Evolutionary conservation across 176 grass and related monocot genomes (phyloP).

Genomic region (Alopecurus myosuroides): DNA sequence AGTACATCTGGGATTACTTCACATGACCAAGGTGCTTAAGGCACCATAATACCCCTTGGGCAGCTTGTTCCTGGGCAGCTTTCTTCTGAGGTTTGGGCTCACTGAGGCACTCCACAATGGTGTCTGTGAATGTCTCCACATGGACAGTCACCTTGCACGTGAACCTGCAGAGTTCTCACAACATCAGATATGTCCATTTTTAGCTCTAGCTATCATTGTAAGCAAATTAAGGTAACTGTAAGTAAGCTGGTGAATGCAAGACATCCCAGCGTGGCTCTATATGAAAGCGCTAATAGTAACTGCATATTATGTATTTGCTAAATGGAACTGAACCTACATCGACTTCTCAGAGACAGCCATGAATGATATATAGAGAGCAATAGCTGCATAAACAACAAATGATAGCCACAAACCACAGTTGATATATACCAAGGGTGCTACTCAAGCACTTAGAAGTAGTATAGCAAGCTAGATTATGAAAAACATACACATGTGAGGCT

Average conservation of each 20-base stretch:
- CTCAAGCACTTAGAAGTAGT: background rate
- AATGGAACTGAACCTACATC: background rate
- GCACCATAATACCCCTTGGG: conserved; percentile 62
- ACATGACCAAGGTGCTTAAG: conserved; percentile 32
- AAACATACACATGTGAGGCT: background rate
- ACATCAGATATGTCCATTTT: background rate
- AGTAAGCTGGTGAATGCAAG: background rate
- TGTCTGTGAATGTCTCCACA: conserved; percentile 28
- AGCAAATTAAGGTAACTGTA: background rate
- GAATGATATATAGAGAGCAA: background rate
- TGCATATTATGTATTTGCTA: background rate
- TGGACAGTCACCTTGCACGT: conserved; percentile 52
- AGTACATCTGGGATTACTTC: background rate
- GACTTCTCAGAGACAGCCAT: background rate
- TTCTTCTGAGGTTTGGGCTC: conserved; percentile 40
- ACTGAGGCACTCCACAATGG: conserved; percentile 47
- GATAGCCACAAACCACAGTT: background rate
- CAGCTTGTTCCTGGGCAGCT: conserved; percentile 53
- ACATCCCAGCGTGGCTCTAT: background rate
- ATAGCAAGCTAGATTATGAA: background rate
- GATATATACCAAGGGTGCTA: background rate
- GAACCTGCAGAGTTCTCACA: conserved; percentile 43
- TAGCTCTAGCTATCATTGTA: background rate
- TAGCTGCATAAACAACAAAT: background rate
- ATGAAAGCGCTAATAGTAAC: background rate